Conservation (phyloP, 1,139 yeast genomes). For the Pichia sp. region DNA sequence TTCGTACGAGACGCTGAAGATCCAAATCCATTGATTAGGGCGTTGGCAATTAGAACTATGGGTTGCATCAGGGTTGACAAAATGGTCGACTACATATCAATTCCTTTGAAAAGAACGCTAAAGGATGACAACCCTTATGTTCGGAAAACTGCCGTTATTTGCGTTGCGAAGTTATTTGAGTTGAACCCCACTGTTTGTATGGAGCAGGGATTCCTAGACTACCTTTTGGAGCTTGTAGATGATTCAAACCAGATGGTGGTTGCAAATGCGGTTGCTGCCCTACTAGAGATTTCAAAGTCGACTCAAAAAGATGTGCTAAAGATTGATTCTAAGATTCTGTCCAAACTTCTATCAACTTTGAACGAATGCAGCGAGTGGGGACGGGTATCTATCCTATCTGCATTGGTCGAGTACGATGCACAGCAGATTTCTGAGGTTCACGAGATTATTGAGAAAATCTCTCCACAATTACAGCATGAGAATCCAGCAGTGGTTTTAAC, state of each 20-base stretch:
- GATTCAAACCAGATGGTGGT: slow-evolving; percentile 97
- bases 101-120: slow-evolving; percentile 79
- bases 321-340: slow-evolving; percentile 45
- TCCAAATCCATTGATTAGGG: slow-evolving; percentile 93
- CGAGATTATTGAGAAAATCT: slow-evolving; percentile 83
- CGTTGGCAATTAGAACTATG: slow-evolving; percentile 97
- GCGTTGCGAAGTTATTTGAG: slow-evolving; percentile 94
- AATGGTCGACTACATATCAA: slow-evolving; percentile 91
- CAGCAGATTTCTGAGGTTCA: slow-evolving; percentile 60
- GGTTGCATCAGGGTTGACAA: slow-evolving; percentile 95
- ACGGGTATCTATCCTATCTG: slow-evolving; percentile 79
- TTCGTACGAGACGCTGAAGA: slow-evolving; percentile 96
- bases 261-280: slow-evolving; percentile 85
- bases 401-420: slow-evolving; percentile 68
- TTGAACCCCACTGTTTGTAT: slow-evolving; percentile 74
- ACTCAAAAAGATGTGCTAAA: slow-evolving; percentile 38
- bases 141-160: slow-evolving; percentile 93
- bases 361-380: slow-evolving; percentile 99
- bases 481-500: slow-evolving; percentile 93
- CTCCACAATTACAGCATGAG: slow-evolving; percentile 96
- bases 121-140: slow-evolving; percentile 96
- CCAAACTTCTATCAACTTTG: slow-evolving; percentile 70
- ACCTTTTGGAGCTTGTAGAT: slow-evolving; percentile 62
- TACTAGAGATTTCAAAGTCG: slow-evolving; percentile 62
- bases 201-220: slow-evolving; percentile 80